phyloP scores from a whole-genome alignment of 371 early-diverging fungal species.

The Globomyces sp. region DNA sequence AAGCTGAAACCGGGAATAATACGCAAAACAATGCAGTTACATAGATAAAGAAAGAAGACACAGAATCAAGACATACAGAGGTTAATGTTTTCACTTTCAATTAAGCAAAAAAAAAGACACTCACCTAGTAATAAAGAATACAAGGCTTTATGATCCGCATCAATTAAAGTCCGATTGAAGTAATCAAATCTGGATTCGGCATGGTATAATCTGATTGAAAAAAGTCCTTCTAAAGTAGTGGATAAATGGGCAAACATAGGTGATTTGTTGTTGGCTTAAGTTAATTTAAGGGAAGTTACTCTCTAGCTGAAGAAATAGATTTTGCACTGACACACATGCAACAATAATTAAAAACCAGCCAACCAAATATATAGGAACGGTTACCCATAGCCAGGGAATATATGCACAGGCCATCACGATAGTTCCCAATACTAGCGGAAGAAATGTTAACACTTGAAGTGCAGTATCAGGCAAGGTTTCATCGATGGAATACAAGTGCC shows the following conservation, averaged over 20 bases:
- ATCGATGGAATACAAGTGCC: constrained; percentile 48
- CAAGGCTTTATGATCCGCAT: constrained; percentile 58
- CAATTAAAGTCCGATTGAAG: constrained; percentile 52
- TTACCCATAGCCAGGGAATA: constrained; percentile 46
- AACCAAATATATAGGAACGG: constrained; percentile 27
- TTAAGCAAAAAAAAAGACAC: constrained; percentile 32
- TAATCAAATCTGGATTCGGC: constrained; percentile 51
- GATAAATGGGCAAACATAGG: constrained; percentile 64
- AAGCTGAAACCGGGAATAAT: constrained; percentile 22
- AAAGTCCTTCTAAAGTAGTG: constrained; percentile 61
- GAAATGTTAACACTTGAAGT: constrained; percentile 39
- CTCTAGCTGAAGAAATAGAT: constrained; percentile 49
- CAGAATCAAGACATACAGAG: constrained; percentile 33
- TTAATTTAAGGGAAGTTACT: constrained; percentile 10
- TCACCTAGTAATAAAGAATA: constrained; percentile 51
- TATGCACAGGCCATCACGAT: constrained; percentile 41
- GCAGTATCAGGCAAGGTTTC: constrained; percentile 49
- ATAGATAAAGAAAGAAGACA: constrained; percentile 31
- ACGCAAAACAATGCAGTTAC: constrained; percentile 19
- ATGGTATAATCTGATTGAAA: constrained; percentile 62
- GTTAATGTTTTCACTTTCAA: constrained; percentile 33
- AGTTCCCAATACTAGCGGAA: constrained; percentile 41
- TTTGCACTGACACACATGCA: constrained; percentile 43
- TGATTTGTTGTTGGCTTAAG: constrained; percentile 48
- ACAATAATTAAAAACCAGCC: constrained; percentile 11